Conservation (phyloP, 2,329 filamentous ascomycete species). For the Pseudopyricularia cyperi region DNA sequence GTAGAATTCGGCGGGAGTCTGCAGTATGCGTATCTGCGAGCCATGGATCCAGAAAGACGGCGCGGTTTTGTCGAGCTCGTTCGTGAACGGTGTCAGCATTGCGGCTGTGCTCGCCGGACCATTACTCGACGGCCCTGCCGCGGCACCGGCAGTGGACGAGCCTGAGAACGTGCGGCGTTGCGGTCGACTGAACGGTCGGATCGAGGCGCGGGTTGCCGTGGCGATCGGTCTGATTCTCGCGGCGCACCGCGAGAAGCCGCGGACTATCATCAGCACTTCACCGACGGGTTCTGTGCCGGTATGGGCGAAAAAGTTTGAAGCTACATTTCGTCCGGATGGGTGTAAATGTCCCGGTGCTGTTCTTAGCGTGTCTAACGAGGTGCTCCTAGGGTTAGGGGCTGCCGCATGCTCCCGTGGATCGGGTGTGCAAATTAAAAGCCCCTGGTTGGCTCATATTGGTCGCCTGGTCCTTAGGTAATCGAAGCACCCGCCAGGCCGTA, state of each 20-base stretch:
- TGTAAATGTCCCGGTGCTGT: neutral
- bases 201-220: conserved; percentile 9
- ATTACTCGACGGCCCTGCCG: conserved; percentile 8
- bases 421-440: neutral
- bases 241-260: conserved; percentile 18
- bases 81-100: conserved; percentile 39
- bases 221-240: conserved; percentile 13
- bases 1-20: conserved; percentile 81
- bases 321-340: neutral
- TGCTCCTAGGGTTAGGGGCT: neutral
- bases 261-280: conserved; percentile 18
- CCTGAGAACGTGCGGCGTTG: conserved; percentile 28
- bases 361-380: neutral
- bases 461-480: neutral
- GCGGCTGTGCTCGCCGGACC: conserved; percentile 17
- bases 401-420: neutral
- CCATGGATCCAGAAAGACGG: conserved; percentile 82
- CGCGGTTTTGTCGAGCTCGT: conserved; percentile 75
- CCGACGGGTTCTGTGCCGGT: neutral
- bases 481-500: neutral
- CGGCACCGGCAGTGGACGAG: conserved; percentile 13
- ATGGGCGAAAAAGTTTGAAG: neutral
- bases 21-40: conserved; percentile 66
- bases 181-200: conserved; percentile 4
- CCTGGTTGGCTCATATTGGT: neutral